Evolutionary conservation across 2,329 filamentous ascomycete genomes (phyloP).

Genomic region (Hortaea sp.): DNA sequence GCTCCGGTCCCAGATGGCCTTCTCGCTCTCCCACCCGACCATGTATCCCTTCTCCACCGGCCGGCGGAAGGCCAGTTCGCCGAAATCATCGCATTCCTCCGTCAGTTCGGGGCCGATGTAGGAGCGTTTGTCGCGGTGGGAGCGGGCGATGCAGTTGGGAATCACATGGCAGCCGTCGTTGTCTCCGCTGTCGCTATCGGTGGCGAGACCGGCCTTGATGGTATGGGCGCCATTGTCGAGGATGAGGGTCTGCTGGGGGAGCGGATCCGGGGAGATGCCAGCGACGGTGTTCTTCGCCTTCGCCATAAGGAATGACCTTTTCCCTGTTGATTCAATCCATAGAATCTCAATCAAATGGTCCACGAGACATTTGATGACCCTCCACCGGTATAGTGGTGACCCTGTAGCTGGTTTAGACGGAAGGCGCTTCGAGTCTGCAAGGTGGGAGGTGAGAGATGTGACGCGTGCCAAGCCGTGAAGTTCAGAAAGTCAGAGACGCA

Average conservation of each 20-base stretch:
- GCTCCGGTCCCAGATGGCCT: constrained; percentile 88
- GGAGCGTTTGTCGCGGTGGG: constrained; percentile 62
- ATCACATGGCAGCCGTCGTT: constrained; percentile 54
- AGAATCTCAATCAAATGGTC: neutral
- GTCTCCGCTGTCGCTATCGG: constrained; percentile 15
- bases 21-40: constrained; percentile 93
- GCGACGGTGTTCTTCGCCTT: constrained; percentile 4
- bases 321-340: neutral
- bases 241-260: constrained; percentile 53
- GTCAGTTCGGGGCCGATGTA: constrained; percentile 69
- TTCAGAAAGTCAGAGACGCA: too few species aligned
- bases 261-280: constrained; percentile 4
- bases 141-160: constrained; percentile 79
- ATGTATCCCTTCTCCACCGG: constrained; percentile 92
- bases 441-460: too few species aligned
- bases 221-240: constrained; percentile 90
- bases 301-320: constrained; percentile 1
- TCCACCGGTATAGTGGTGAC: too few species aligned
- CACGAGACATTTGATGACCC: too few species aligned
- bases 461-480: too few species aligned
- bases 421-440: too few species aligned
- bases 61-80: constrained; percentile 74
- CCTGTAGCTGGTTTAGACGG: too few species aligned
- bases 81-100: constrained; percentile 72
- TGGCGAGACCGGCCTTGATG: constrained; percentile 75